Percentiles rank a stretch among this genome's conserved stretches.
Evolutionary conservation across 2,329 filamentous ascomycete genomes (phyloP).

Genomic region (Aspergillus fructus): DNA sequence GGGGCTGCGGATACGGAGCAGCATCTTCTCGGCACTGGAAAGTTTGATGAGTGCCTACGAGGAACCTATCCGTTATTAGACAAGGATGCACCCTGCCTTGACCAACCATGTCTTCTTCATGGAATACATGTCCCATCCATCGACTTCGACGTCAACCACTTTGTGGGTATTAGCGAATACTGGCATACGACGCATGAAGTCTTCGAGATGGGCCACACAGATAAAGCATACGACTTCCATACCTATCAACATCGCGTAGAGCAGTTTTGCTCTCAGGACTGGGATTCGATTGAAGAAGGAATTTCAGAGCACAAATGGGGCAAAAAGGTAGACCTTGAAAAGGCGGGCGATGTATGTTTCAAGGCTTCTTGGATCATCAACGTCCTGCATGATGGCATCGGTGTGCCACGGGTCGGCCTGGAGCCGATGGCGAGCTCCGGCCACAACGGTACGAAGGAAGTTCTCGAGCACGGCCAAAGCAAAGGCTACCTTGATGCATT

Average conservation of each 20-base stretch:
- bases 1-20: constrained; percentile 42
- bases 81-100: constrained; percentile 80
- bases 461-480: constrained; percentile 66
- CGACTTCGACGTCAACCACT: constrained; percentile 96
- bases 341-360: constrained; percentile 87
- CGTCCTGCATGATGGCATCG: constrained; percentile 92
- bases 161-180: constrained; percentile 95
- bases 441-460: constrained; percentile 71
- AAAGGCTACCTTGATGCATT: constrained; percentile 82
- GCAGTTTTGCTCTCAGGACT: constrained; percentile 81
- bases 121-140: constrained; percentile 92
- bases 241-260: constrained; percentile 84
- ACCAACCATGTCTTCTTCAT: constrained; percentile 84
- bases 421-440: constrained; percentile 59
- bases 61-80: constrained; percentile 82
- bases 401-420: constrained; percentile 79
- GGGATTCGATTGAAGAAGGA: constrained; percentile 70
- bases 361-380: constrained; percentile 98
- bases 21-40: constrained; percentile 77
- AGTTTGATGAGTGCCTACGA: constrained; percentile 79
- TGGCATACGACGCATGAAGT: constrained; percentile 98
- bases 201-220: constrained; percentile 73
- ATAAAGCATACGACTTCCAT: constrained; percentile 81
- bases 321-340: constrained; percentile 69
- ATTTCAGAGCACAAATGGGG: constrained; percentile 68